Evolutionary conservation across 2,329 filamentous ascomycete genomes (phyloP), one percentile per base, ranked within the genome.

Genomic region (Nemania bipapillata): DNA sequence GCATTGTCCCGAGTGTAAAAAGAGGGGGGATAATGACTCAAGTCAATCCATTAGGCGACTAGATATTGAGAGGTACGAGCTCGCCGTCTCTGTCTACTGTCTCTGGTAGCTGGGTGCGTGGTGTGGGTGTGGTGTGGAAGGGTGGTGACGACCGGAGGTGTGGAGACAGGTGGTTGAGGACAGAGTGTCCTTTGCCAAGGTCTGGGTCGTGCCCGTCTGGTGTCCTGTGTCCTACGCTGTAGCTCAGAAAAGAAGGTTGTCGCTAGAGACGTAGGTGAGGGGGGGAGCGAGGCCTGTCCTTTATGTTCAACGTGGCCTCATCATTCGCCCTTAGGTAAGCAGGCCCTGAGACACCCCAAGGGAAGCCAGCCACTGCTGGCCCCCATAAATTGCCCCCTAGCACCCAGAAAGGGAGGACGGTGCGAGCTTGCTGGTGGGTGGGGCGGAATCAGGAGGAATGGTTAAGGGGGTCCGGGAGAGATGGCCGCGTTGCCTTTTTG

Each of bases 251-350:
- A n/a, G n/a, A n/a, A n/a, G 53, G 22, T 20, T 42, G 40, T 17
- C 20, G n/a, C 9, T 9, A 32, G 3, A 37, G 26, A 50, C 15
- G 26, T 17, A 53, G 4, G 5, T 32, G 15, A 22, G 32, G 24
- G 40, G 37, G 63, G 40, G n/a, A 56, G 63, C 54, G 24, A 49
- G 20, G 50, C 53, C 47, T 22, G 37, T 62, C 58, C 71, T 73
- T 73, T 73, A 73, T 73, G 71, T 69, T 40, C 70, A 69, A 69
- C 70, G 71, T 72, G 71, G 67, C 71, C 71, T 63, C 64, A 67
- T 61, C 4, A 47, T 20, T n/a, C 6, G 20, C 2, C 35, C 37
- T 69, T 69, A 67, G 53, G 63, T 66, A 66, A 68, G 68, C 68
- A 61, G 3, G 30, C 17, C 15, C 40, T 63, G 47, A 59, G 57